phyloP scores from a whole-genome alignment of 805 yeast species.

The Wickerhamomyces strasburgensis region DNA sequence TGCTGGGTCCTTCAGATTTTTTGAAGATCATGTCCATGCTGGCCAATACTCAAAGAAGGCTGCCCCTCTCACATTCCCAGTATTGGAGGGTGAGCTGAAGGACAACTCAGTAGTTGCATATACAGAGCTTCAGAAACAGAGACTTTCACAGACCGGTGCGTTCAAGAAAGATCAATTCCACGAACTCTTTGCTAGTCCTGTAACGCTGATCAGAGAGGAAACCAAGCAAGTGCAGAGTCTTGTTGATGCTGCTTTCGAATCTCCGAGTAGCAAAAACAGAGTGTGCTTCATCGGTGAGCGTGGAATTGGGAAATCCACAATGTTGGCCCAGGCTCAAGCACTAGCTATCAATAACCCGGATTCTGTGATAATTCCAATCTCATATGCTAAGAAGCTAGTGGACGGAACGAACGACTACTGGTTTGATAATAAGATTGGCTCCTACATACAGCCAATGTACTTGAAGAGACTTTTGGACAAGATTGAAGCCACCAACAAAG shows the following conservation, averaged over 20 bases:
- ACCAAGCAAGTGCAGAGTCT: conserved; percentile 38
- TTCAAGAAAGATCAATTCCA: conserved; percentile 65
- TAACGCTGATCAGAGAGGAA: conserved; percentile 50
- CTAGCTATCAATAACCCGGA: conserved; percentile 38
- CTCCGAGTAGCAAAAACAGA: conserved; percentile 40
- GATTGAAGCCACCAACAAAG: conserved; percentile 41
- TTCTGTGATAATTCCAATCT: conserved; percentile 55
- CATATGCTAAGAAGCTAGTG: conserved; percentile 54
- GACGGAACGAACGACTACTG: conserved; percentile 72
- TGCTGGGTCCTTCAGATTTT: conserved; percentile 18
- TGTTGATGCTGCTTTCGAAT: conserved; percentile 29
- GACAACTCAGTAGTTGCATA: conserved; percentile 35
- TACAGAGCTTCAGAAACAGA: conserved; percentile 32
- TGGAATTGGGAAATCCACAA: conserved; percentile 77
- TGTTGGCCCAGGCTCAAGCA: conserved; percentile 65
- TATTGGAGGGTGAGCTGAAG: conserved; percentile 13
- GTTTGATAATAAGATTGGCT: conserved; percentile 40
- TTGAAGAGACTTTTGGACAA: conserved; percentile 55
- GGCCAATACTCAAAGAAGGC: conserved; percentile 28
- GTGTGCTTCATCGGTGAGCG: conserved; percentile 58
- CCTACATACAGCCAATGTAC: conserved; percentile 77
- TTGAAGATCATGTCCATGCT: conserved; percentile 21
- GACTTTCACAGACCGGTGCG: conserved; percentile 51
- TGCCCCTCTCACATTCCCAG: conserved; percentile 17
- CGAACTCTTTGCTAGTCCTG: conserved; percentile 58